Percentiles rank a stretch among this genome's conserved stretches.
These are phyloP conservation scores for Noccaea caerulescens DNA, from an alignment of 345 rosid genomes.

Conservation along the genomic window DNA sequence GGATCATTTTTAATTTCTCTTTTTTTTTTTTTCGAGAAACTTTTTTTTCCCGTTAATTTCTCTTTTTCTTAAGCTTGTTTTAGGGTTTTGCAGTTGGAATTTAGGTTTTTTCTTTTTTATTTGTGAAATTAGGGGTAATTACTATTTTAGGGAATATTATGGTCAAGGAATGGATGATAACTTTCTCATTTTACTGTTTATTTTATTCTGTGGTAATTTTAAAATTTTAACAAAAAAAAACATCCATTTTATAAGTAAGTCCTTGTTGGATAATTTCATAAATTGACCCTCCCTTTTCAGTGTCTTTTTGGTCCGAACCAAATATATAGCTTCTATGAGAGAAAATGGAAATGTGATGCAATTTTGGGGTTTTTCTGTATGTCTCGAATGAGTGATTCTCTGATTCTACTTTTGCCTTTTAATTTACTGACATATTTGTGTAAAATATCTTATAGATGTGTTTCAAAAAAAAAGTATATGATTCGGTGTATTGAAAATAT, in stretches of 20 bases:
- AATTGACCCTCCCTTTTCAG: not conserved
- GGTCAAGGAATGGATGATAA: slow-evolving; percentile 34
- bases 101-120: slow-evolving; percentile 14
- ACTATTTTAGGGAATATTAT: slow-evolving; percentile 45
- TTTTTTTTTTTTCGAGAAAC: slow-evolving; percentile 8
- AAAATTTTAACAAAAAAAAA: not conserved
- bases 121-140: slow-evolving; percentile 47
- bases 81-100: slow-evolving; percentile 45
- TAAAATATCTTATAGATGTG: not conserved
- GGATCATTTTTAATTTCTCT: not conserved
- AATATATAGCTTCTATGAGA: not conserved
- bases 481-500: not conserved
- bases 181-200: slow-evolving; percentile 35
- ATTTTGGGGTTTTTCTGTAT: slow-evolving; percentile 29
- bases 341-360: slow-evolving; percentile 13
- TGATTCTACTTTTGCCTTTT: slow-evolving; percentile 28
- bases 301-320: slow-evolving; percentile 14
- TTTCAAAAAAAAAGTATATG: not conserved
- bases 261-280: slow-evolving; percentile 6
- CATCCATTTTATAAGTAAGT: not conserved
- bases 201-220: not conserved
- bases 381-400: slow-evolving; percentile 25
- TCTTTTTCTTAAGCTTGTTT: slow-evolving; percentile 28
- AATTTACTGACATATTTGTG: slow-evolving; percentile 25
- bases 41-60: not conserved